Evolutionary conservation across 331 rosid species (phyloP), one percentile per base, ranked within the genome.

Genomic region (Pyrus hybrid): DNA sequence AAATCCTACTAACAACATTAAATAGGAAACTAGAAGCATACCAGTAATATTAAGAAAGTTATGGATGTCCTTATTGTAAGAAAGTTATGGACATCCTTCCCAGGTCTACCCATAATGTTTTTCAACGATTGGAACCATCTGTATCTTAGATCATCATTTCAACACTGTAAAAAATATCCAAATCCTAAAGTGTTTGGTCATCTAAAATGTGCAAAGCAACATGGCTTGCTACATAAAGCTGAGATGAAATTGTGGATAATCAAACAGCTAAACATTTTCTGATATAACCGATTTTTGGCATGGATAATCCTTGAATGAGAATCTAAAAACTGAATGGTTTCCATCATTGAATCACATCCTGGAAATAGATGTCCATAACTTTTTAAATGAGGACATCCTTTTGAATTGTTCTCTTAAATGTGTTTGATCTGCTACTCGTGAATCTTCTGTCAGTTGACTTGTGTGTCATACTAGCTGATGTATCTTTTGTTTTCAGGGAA

Each of bases 401-500:
- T 71, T n/a, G 13, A 30, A n/a, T n/a, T 51, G 45, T 51, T 4
- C 47, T n/a, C 3, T 71, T 33, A 2, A 57, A 71, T 10, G 37
- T 33, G 54, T 72, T 35, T 16, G 20, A 10, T 22, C 18, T 35
- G 23, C 25, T 57, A 33, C 12, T 26, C 13, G 20, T 8, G 13
- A 54, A n/a, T 56, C 26, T 69, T 30, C 47, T 53, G 25, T 54
- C 43, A 8, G 67, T 76, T 41, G 35, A 78, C 37, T 13, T 70
- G 7, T 37, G 25, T 73, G 32, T 61, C 76, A 65, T 72, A 73
- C 69, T 79, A 75, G 77, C 71, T 70, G 67, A 81, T 65, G 66
- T 67, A 23, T 71, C 30, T 83, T 83, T 83, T 32, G 28, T 77
- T 86, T 86, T 73, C 86, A 95, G 98, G 99, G 99, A 83, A 86